Evolutionary conservation across 2,329 filamentous ascomycete genomes (phyloP), one percentile per base, ranked within the genome.

Genomic region (Aspergillus carbonarius): DNA sequence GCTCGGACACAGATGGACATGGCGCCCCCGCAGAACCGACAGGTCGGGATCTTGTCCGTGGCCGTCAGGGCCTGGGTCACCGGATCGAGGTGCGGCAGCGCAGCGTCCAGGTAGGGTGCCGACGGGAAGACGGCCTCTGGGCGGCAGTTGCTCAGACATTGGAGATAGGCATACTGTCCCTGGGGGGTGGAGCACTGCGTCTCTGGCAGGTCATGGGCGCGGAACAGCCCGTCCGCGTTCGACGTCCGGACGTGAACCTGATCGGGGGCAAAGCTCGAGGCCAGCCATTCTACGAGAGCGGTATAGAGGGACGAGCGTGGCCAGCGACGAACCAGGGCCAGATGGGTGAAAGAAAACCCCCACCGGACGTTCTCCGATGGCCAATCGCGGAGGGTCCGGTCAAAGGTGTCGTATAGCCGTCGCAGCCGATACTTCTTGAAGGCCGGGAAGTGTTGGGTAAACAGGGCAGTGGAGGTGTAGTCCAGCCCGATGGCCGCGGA

Each of bases 381-480:
- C 66, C 65, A 68, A 8, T 47, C 58, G 1, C 49, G 34, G 23
- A 64, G 66, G 23, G 42, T 47, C 1, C 20, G 12, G 5, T 64
- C 64, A 18, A 68, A 61, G 6, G 60, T 59, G 35, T 67, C 66
- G 44, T 68, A 65, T 13, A 68, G 39, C 1, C 55, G 55, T 5
- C 49, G 44, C n/a, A 68, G 52, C 1, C 63, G 77, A 53, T 72
- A 69, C 61, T 71, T 67, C 57, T 59, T 54, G 50, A 76, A 72
- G 56, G 60, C 63, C 3, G 66, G 67, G 42, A 67, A 68, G 40
- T 64, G 59, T 18, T 46, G 52, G 3, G 52, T 37, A 55, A 70
- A 70, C 2, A 70, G 70, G 61, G 50, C 25, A 1, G 46, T 37
- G 1, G 65, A 69, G 25, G 64, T 67, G 23, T 69, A 69, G 54